Evolutionary conservation across 1,284 basidiomycete genomes (phyloP).

Genomic region (Ustilago xerochloae): DNA sequence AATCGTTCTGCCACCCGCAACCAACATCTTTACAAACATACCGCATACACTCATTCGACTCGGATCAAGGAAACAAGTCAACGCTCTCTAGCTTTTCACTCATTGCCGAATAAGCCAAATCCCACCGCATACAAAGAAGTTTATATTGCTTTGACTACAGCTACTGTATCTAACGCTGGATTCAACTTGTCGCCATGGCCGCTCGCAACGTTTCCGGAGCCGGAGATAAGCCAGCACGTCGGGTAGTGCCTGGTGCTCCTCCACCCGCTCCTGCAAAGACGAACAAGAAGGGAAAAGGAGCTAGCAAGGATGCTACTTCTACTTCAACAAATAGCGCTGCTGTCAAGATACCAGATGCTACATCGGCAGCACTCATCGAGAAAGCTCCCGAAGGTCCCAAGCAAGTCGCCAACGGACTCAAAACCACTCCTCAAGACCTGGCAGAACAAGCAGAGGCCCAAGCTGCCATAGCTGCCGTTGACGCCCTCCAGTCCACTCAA

Average conservation of each 20-base stretch:
- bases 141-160: too few species aligned
- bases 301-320: slow-evolving; percentile 1
- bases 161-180: background rate
- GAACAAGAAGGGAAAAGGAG: slow-evolving; percentile 17
- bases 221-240: slow-evolving; percentile 37
- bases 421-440: slow-evolving; percentile 36
- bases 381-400: slow-evolving; percentile 26
- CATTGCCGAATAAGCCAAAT: too few species aligned
- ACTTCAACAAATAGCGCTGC: slow-evolving; percentile 1
- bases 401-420: slow-evolving; percentile 42
- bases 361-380: slow-evolving; percentile 34
- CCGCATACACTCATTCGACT: too few species aligned
- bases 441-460: slow-evolving; percentile 42
- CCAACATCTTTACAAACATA: too few species aligned
- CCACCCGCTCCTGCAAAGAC: slow-evolving; percentile 32
- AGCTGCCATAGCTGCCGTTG: slow-evolving; percentile 40
- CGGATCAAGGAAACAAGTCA: too few species aligned
- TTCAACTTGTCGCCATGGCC: slow-evolving; percentile 17
- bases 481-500: slow-evolving; percentile 17
- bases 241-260: slow-evolving; percentile 38
- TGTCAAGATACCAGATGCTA: slow-evolving; percentile 32
- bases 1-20: too few species aligned
- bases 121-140: too few species aligned
- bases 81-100: too few species aligned
- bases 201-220: slow-evolving; percentile 28